A percentile compares a stretch with the other conserved stretches of the same genome.
Conservation (phyloP, 768 basidiomycete genomes). For the Podaxis sp. region DNA sequence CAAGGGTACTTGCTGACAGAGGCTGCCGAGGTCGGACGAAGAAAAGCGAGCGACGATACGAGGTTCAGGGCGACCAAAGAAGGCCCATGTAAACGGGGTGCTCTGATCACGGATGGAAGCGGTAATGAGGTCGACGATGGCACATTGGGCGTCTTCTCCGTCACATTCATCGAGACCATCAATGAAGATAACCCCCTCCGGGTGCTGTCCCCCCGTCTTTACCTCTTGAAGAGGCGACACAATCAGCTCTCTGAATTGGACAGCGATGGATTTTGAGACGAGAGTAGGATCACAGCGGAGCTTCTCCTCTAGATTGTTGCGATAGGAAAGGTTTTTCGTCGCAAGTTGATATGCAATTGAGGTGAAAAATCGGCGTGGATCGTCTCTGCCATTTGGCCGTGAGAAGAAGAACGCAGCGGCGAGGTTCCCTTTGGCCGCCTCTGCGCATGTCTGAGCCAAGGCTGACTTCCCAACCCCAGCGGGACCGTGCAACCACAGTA, state of each 20-base stretch:
- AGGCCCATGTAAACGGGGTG: background rate
- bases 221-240: background rate
- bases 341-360: background rate
- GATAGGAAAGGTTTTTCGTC: background rate
- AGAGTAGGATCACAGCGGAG: background rate
- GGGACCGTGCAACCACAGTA: background rate
- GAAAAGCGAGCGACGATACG: background rate
- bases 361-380: background rate
- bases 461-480: constrained; percentile 1
- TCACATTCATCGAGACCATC: background rate
- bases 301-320: background rate
- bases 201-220: background rate
- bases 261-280: background rate
- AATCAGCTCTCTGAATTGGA: background rate
- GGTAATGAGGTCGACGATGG: background rate
- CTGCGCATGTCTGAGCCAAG: background rate
- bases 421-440: background rate
- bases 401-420: constrained; percentile 1
- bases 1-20: background rate
- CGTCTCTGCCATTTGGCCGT: background rate
- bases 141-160: background rate
- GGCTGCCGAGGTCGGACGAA: background rate
- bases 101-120: background rate
- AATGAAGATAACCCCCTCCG: background rate
- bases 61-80: background rate